These are phyloP conservation scores for Penicillium daleae DNA, from an alignment of 495 filamentous ascomycete species.

Conservation along the genomic window DNA sequence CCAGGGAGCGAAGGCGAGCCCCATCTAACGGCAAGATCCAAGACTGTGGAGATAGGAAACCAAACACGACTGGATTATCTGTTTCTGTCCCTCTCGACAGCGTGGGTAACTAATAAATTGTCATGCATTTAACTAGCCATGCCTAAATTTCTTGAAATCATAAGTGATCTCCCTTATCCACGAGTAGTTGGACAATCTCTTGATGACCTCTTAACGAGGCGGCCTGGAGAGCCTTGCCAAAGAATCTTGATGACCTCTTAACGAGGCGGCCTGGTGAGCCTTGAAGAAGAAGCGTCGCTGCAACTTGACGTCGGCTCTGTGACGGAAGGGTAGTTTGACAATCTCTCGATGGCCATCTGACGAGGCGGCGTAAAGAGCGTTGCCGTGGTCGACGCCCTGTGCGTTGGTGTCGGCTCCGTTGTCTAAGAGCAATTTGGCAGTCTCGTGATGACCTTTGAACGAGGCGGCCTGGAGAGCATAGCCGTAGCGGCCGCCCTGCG, in stretches of 20 bases:
- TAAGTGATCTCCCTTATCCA: not conserved
- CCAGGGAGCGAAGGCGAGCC: no score
- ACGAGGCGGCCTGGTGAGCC: not conserved
- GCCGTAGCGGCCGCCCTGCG: not conserved
- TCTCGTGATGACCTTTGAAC: not conserved
- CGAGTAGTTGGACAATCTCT: not conserved
- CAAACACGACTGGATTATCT: no score
- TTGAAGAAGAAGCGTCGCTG: not conserved
- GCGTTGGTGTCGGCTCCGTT: not conserved
- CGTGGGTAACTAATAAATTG: no score
- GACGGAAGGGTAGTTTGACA: not conserved
- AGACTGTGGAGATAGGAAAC: no score
- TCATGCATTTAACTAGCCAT: no score
- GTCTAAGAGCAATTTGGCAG: not conserved
- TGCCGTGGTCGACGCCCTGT: not conserved
- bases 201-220: not conserved
- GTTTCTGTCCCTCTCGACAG: no score
- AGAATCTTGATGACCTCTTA: not conserved
- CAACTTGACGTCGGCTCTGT: not conserved
- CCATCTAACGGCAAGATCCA: no score
- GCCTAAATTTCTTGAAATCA: no score
- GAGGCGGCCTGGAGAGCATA: not conserved
- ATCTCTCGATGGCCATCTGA: not conserved
- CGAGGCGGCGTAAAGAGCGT: not conserved
- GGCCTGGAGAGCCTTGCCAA: not conserved